Conservation (phyloP, 2,329 filamentous ascomycete species). For the Microsporum canis region DNA sequence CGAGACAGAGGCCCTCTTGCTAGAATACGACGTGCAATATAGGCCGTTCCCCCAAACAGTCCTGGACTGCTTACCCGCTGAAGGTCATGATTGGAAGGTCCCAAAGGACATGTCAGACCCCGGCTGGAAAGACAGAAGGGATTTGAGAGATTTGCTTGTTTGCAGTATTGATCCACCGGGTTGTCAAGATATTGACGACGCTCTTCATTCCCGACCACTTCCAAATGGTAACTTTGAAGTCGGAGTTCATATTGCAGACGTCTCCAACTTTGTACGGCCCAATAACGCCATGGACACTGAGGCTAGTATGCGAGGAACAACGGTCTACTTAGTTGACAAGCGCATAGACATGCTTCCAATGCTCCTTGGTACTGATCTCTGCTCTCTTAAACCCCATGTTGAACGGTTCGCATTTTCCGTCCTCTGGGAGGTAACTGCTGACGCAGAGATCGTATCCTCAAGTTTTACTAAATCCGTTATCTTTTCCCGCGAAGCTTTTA, state of each 20-base stretch:
- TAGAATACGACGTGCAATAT: slow-evolving; percentile 97
- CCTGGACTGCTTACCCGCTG: slow-evolving; percentile 77
- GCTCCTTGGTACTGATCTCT: slow-evolving; percentile 89
- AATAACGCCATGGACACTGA: slow-evolving; percentile 96
- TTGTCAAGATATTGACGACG: slow-evolving; percentile 97
- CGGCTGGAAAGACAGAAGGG: slow-evolving; percentile 74
- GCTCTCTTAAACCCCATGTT: slow-evolving; percentile 94
- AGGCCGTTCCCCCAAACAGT: slow-evolving; percentile 93
- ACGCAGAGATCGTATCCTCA: slow-evolving; percentile 75
- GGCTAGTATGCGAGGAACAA: slow-evolving; percentile 86
- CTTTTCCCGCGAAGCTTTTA: slow-evolving; percentile 90
- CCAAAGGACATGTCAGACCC: slow-evolving; percentile 67
- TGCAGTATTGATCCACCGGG: slow-evolving; percentile 96
- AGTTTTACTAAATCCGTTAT: slow-evolving; percentile 97
- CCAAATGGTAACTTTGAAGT: slow-evolving; percentile 93
- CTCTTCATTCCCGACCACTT: slow-evolving; percentile 71
- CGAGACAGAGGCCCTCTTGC: slow-evolving; percentile 83
- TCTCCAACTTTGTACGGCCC: slow-evolving; percentile 97
- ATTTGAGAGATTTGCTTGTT: slow-evolving; percentile 74
- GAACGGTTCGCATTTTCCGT: slow-evolving; percentile 82
- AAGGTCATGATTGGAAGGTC: slow-evolving; percentile 91
- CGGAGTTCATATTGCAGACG: slow-evolving; percentile 95
- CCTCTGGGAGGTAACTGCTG: slow-evolving; percentile 74
- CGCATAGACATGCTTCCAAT: slow-evolving; percentile 98
- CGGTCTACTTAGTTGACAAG: slow-evolving; percentile 96